Conservation (phyloP, 169 alveolate species). For the Cyclospora cayetanensis region DNA sequence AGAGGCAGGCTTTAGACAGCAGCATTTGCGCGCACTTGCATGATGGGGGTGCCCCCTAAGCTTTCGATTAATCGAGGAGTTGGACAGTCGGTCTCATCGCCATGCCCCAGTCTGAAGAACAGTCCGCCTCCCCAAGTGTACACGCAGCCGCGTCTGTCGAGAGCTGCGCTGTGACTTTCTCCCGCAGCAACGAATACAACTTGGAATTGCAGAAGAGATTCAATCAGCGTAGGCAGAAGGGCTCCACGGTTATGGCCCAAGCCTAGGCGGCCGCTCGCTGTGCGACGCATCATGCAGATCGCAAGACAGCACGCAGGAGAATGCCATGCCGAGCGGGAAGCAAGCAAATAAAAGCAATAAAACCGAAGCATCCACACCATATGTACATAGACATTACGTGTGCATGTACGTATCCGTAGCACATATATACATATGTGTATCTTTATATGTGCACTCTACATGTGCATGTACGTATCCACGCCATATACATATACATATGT, state of each 20-base stretch:
- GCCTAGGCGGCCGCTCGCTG: constrained; percentile 87
- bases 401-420: background rate
- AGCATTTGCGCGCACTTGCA: constrained; percentile 34
- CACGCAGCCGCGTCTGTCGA: constrained; percentile 84
- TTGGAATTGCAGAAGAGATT: constrained; percentile 53
- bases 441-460: background rate
- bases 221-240: constrained; percentile 74
- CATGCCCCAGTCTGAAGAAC: constrained; percentile 87
- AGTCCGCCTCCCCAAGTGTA: constrained; percentile 90
- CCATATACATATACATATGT: background rate
- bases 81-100: constrained; percentile 57
- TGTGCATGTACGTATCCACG: background rate
- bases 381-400: background rate
- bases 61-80: constrained; percentile 45
- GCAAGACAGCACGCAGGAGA: background rate
- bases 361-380: background rate
- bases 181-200: constrained; percentile 85
- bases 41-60: constrained; percentile 48
- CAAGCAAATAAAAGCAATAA: background rate
- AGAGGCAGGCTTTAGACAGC: background rate
- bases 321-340: background rate
- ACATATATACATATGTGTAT: background rate
- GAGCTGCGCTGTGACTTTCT: constrained; percentile 88
- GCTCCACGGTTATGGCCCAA: constrained; percentile 79
- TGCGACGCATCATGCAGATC: background rate